Conservation (phyloP, 2,329 filamentous ascomycete genomes). For the Alternaria solani region DNA sequence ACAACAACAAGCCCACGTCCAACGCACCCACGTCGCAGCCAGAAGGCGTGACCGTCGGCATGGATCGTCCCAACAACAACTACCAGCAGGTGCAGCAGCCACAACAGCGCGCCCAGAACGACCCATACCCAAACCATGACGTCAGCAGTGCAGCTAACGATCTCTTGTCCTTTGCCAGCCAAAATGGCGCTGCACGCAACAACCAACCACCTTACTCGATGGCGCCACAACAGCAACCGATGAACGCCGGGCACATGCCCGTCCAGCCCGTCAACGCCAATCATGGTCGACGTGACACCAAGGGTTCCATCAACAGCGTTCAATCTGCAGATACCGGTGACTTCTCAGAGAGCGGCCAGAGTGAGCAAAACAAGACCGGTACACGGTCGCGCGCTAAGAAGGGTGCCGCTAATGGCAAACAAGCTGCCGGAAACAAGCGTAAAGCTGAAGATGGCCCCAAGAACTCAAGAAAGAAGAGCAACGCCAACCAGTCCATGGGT, state of each 20-base stretch:
- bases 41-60: slow-evolving; percentile 51
- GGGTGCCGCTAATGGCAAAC: slow-evolving; percentile 47
- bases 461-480: slow-evolving; percentile 73
- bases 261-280: slow-evolving; percentile 58
- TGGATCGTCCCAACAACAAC: slow-evolving; percentile 67
- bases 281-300: slow-evolving; percentile 60
- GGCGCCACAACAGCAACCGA: slow-evolving; percentile 49
- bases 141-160: slow-evolving; percentile 94
- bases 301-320: slow-evolving; percentile 67
- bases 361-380: slow-evolving; percentile 68
- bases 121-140: slow-evolving; percentile 86
- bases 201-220: slow-evolving; percentile 61
- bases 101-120: slow-evolving; percentile 55
- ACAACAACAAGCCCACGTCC: slow-evolving; percentile 54
- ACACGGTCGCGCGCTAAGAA: slow-evolving; percentile 49
- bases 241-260: slow-evolving; percentile 57
- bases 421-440: slow-evolving; percentile 61
- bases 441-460: slow-evolving; percentile 81
- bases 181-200: slow-evolving; percentile 67
- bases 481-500: slow-evolving; percentile 56
- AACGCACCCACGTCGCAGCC: slow-evolving; percentile 56
- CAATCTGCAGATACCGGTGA: slow-evolving; percentile 65
- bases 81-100: slow-evolving; percentile 53
- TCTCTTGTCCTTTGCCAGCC: slow-evolving; percentile 82
- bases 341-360: slow-evolving; percentile 75